Percentiles rank a stretch among this genome's conserved stretches.
Conservation (phyloP, 352 stramenopile species). For the Phytophthora hibernalis region DNA sequence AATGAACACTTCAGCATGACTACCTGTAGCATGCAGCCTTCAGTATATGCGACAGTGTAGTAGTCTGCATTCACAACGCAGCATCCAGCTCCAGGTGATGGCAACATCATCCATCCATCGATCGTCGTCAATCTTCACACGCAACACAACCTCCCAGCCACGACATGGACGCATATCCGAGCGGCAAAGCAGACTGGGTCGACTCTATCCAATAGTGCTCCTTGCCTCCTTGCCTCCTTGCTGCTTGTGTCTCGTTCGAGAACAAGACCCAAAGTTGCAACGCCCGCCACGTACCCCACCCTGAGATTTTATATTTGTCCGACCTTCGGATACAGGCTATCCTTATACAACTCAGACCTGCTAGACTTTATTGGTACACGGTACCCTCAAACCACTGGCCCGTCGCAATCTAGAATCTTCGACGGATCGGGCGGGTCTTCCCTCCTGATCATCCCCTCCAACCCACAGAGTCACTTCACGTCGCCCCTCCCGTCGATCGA, state of each 20-base stretch:
- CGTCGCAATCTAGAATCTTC: constrained; percentile 80
- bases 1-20: too few species aligned
- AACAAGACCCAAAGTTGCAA: background rate
- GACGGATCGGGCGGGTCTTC: constrained; percentile 32
- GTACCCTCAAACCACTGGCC: constrained; percentile 2
- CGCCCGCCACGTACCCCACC: constrained; percentile 13
- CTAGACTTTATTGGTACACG: constrained; percentile 12
- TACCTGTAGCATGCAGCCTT: too few species aligned
- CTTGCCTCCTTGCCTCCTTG: too few species aligned
- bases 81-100: too few species aligned
- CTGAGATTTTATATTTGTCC: constrained; percentile 19
- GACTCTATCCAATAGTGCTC: too few species aligned
- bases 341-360: constrained; percentile 28
- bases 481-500: constrained; percentile 40
- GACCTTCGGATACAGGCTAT: background rate
- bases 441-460: background rate
- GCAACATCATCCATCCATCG: too few species aligned
- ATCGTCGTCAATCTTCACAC: too few species aligned
- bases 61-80: too few species aligned
- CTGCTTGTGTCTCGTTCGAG: background rate
- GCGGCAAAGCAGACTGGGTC: too few species aligned
- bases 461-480: background rate
- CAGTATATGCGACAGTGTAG: too few species aligned
- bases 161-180: too few species aligned
- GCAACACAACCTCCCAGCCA: too few species aligned